Base-by-base conservation (phyloP, 345 rosid genomes). In the Populus euphratica region DNA sequence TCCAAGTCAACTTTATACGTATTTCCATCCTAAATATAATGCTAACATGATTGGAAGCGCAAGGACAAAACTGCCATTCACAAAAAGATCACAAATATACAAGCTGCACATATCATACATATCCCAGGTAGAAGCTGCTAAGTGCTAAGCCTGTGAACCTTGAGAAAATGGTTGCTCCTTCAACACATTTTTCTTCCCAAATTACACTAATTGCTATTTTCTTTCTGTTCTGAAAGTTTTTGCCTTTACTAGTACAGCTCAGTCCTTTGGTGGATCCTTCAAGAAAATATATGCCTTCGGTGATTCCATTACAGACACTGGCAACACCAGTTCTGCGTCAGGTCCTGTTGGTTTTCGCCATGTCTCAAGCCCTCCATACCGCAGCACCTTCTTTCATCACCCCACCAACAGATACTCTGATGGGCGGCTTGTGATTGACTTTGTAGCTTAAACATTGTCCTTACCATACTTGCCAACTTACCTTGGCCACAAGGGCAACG, bases 261-360 rank as follows among this genome's bases (percentile, higher is more conserved):
- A 44, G 23, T 12, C 72, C 4, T 50, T 72, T 39, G 88, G 70
- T 33, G 91, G 44, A 0, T 41, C 92, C 21, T 93, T 95, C 85
- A 84, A 80, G 49, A 95, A 83, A 80, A 89, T 95, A 77, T 93
- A 86, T 33, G 99, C 98, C 81, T 95, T 95, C 59, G 97, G 98
- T 0, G 99, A 95, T 76, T 96, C 99, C 0, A 92, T 88, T 87
- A 92, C 98, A 8, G 99, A 96, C 89, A 96, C 99, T 0, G 99
- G 99, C 64, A 95, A 95, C 93, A 89, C 98, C 47, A 79, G 61
- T 75, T 79, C 95, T 31, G 82, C 56, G 2, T 43, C 86, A 31
- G 99, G 99, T 1, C 98, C 98, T 1, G 83, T 56, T 29, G 96
- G 98, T 20, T 95, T 88, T 49, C 91, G 86, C 76, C 98, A 92